Evolutionary conservation across 1,139 yeast species (phyloP), one percentile per base, ranked within the genome.

Genomic region (Trichomonascaceae sp.): DNA sequence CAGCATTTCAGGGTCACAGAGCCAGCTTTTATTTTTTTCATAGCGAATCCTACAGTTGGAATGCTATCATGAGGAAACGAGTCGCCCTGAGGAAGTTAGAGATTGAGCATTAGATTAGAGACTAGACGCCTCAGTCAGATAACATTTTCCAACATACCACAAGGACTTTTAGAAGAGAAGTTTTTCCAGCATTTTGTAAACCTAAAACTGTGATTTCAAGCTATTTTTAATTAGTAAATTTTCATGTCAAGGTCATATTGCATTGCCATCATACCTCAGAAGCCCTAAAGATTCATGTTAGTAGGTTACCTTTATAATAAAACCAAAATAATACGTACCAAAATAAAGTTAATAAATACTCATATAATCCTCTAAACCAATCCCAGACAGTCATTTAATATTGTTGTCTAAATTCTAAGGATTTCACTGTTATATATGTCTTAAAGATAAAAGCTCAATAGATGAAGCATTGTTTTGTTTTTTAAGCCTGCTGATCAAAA

Each of bases 141-240:
- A 36, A 13, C 9, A 20, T 15, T 24, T 8, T 19, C 19, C 10
- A 3, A 20, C 27, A 24, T 61, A 65, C 68, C 22, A 64, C 62
- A 18, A 71, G 59, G 18, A 68, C 74, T 18, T 63, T 60, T 49
- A 71, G 56, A 24, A 71, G 59, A 22, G 74, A 69, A 6, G 75
- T 70, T 54, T 71, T 71, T 38, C 75, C 75, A 13, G 74, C 74
- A 60, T 71, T 72, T 57, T 71, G 75, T n/a, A 71, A 63, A 9
- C 75, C 75, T 43, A 71, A 57, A 17, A 71, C 59, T 7, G 74
- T 70, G 24, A 71, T 64, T 52, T 72, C 74, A 57, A 72, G 64
- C 70, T 65, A 52, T 27, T 45, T 52, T 24, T 56, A 41, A 32
- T 24, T 24, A 36, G 12, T 18, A n/a, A n/a, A 18, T 2, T 6